phyloP scores from a whole-genome alignment of 345 rosid genomes.

The Draba incana region DNA sequence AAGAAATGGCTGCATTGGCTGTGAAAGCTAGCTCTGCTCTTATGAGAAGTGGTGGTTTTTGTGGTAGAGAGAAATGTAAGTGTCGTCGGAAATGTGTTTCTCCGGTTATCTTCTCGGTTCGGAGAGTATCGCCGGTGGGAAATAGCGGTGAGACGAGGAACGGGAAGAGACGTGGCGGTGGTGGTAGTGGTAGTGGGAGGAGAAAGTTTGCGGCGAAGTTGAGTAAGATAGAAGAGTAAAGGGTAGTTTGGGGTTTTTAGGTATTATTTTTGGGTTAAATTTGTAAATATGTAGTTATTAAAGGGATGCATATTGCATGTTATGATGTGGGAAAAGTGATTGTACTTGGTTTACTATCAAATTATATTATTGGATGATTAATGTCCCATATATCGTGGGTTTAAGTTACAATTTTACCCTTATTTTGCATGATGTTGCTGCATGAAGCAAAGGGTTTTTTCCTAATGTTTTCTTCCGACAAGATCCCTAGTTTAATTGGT shows the following conservation, averaged over 20 bases:
- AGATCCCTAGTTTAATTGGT: background rate
- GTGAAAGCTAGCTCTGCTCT: slow-evolving; percentile 94
- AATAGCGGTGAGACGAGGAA: slow-evolving; percentile 7
- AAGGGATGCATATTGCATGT: slow-evolving; percentile 22
- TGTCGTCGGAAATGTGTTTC: slow-evolving; percentile 49
- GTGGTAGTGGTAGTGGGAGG: slow-evolving; percentile 44
- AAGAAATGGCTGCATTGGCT: slow-evolving; percentile 98
- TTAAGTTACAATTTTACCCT: background rate
- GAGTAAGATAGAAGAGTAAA: slow-evolving; percentile 73
- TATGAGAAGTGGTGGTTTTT: slow-evolving; percentile 34
- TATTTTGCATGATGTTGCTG: too few relatives aligned
- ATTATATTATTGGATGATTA: slow-evolving; percentile 3
- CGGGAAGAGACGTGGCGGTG: slow-evolving; percentile 34
- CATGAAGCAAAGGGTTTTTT: too few relatives aligned
- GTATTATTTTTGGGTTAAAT: slow-evolving; percentile 20
- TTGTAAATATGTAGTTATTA: slow-evolving; percentile 40
- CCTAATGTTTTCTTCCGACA: too few relatives aligned
- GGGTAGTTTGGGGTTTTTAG: slow-evolving; percentile 39
- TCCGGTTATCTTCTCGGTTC: slow-evolving; percentile 42
- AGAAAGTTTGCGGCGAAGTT: slow-evolving; percentile 58
- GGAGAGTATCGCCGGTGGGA: slow-evolving; percentile 33
- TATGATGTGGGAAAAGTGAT: slow-evolving; percentile 27
- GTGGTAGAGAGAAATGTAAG: slow-evolving; percentile 49
- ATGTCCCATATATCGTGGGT: too few relatives aligned
- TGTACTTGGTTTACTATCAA: slow-evolving; percentile 5